Base-by-base conservation (phyloP, 345 rosid species). In the Mercurialis annua region DNA sequence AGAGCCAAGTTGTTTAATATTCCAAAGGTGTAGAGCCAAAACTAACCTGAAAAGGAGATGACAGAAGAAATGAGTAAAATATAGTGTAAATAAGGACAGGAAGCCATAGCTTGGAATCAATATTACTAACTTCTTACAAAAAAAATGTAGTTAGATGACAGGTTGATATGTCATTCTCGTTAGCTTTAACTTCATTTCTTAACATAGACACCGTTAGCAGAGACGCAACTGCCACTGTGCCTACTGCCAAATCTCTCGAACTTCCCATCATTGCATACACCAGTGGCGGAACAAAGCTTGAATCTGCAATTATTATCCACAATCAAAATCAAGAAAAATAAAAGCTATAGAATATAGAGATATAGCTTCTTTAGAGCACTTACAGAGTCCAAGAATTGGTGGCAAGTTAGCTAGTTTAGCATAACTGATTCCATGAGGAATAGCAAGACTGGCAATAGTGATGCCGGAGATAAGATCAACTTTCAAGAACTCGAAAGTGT, bases 361-460 rank as follows among this genome's bases (percentile, higher is more conserved):
- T 40, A 40, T 40, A 40, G n/a, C n/a, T n/a, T n/a, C n/a, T n/a
- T n/a, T n/a, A n/a, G n/a, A n/a, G n/a, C n/a, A n/a, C 90, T 86
- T 79, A 95, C 99, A 95, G 20, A 92, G 84, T 76, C 99, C 99
- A 66, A 95, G 83, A 43, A 95, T 85, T 4, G 99, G 90, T 11
- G 99, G 99, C 67, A 94, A 82, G 83, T 81, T 88, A 36, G 97
- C 99, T 12, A 94, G 77, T 30, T 73, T 84, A 23, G 99, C 98
- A 38, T 94, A 94, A 76, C 99, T 94, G 4, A 94, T 94, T 63
- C 99, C 99, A 67, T 94, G 99, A 56, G 99, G 98, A 31, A 94
- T 87, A 2, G 98, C 99, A 10, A 94, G 96, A 64, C 98, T 92
- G 59, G 98, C 98, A 15, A 94, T 86, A 57, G 99, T 94, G 74